Evolutionary conservation across 2,329 filamentous ascomycete genomes (phyloP).

Genomic region (Penicillium sp.): DNA sequence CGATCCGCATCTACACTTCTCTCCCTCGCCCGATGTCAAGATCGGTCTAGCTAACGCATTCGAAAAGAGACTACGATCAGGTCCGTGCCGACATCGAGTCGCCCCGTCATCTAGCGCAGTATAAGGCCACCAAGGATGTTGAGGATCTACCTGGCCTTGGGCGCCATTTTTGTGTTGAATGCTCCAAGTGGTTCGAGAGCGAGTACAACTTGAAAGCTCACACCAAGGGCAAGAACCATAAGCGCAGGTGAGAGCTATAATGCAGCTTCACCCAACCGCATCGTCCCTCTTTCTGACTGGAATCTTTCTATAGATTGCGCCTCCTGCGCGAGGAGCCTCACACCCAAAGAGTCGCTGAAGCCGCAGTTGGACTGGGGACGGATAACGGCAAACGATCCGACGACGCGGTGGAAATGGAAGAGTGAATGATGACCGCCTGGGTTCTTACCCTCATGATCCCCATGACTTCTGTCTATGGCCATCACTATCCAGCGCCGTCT

Average conservation of each 20-base stretch:
- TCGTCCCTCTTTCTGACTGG: conserved; percentile 9
- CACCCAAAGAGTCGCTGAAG: conserved; percentile 80
- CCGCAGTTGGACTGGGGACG: conserved; percentile 64
- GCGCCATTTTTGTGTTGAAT: conserved; percentile 83
- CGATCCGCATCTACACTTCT: no score
- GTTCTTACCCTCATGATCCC: neutral
- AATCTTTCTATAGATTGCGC: conserved; percentile 60
- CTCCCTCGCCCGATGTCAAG: no score
- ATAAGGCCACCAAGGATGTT: conserved; percentile 71
- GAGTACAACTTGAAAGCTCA: conserved; percentile 73
- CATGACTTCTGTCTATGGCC: no score
- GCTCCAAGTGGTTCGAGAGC: conserved; percentile 93
- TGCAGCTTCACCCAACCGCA: neutral
- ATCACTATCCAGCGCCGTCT: neutral
- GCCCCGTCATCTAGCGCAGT: conserved; percentile 74
- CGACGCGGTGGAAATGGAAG: conserved; percentile 44
- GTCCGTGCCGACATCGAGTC: conserved; percentile 77
- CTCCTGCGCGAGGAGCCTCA: conserved; percentile 81
- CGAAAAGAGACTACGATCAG: conserved; percentile 94
- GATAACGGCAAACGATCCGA: conserved; percentile 59
- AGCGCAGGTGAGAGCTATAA: conserved; percentile 70
- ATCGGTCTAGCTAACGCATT: no score
- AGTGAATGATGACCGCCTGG: conserved; percentile 23
- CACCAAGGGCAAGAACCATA: conserved; percentile 85
- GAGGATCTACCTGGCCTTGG: conserved; percentile 90